Conservation (phyloP, 306 rosid genomes). For the Arachis stenosperma region DNA sequence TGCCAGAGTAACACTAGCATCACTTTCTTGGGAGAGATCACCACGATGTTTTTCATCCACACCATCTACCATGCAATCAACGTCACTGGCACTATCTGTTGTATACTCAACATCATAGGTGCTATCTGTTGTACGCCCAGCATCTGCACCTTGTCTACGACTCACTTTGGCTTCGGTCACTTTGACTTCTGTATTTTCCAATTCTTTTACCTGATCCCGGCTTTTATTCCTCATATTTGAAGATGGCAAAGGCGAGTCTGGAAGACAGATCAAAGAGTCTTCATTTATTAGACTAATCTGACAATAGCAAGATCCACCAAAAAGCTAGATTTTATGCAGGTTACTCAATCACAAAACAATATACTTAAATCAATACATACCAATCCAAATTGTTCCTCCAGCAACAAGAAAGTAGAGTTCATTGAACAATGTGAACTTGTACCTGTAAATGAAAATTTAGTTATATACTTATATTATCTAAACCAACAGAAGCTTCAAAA, state of each 20-base stretch:
- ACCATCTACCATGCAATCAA: not conserved
- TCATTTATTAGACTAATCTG: slow-evolving; percentile 13
- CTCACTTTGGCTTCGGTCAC: slow-evolving; percentile 56
- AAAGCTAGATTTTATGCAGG: slow-evolving; percentile 30
- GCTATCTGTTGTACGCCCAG: slow-evolving; percentile 34
- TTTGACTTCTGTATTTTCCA: slow-evolving; percentile 45
- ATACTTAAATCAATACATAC: slow-evolving; percentile 52
- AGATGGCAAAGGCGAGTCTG: slow-evolving; percentile 65
- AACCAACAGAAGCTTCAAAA: not conserved
- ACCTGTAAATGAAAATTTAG: slow-evolving; percentile 63
- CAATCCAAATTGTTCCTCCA: slow-evolving; percentile 99
- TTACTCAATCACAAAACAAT: slow-evolving; percentile 22
- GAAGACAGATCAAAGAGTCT: slow-evolving; percentile 41
- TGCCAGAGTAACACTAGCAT: slow-evolving; percentile 38
- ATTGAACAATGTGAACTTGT: slow-evolving; percentile 90
- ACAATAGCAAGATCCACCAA: slow-evolving; percentile 18
- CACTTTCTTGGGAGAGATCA: slow-evolving; percentile 42
- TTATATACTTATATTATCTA: slow-evolving; percentile 18
- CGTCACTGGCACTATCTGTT: slow-evolving; percentile 9
- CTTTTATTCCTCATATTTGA: slow-evolving; percentile 41
- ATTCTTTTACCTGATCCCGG: slow-evolving; percentile 46
- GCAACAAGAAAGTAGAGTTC: slow-evolving; percentile 98
- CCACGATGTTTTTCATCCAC: slow-evolving; percentile 39
- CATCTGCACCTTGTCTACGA: slow-evolving; percentile 47
- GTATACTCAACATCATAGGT: slow-evolving; percentile 38